A percentile compares a stretch with the other conserved stretches of the same genome.
phyloP scores from a whole-genome alignment of 1,284 basidiomycete species.

The Quambalaria eucalypti region DNA sequence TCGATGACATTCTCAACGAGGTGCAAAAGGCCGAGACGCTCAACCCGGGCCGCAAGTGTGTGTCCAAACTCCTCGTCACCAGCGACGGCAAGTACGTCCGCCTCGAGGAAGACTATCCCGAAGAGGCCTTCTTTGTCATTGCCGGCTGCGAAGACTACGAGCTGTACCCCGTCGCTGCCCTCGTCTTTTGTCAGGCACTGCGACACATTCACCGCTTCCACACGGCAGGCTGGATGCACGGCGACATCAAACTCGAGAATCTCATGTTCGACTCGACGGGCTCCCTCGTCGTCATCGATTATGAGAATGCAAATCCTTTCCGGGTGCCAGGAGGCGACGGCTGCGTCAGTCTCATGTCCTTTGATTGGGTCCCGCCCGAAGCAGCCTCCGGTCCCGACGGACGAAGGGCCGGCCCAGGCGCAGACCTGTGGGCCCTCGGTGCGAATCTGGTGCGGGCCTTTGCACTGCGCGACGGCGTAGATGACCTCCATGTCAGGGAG shows the following conservation, averaged over 20 bases:
- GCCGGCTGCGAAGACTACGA: constrained; percentile 41
- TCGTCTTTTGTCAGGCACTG: constrained; percentile 36
- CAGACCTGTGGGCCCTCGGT: constrained; percentile 41
- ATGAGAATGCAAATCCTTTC: constrained; percentile 43
- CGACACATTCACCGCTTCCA: constrained; percentile 30
- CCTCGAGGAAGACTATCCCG: constrained; percentile 43
- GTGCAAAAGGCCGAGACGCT: constrained; percentile 44
- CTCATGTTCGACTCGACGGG: constrained; percentile 40
- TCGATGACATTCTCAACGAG: constrained; percentile 41
- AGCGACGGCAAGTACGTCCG: constrained; percentile 38
- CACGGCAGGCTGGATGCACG: constrained; percentile 41
- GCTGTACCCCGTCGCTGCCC: constrained; percentile 30
- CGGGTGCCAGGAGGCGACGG: constrained; percentile 36
- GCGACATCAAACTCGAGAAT: constrained; percentile 44
- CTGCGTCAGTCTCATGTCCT: constrained; percentile 33
- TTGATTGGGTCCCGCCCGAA: constrained; percentile 44
- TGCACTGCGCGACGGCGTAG: constrained; percentile 39
- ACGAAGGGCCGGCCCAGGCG: constrained; percentile 34
- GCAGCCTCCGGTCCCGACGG: constrained; percentile 29
- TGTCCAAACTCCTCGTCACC: constrained; percentile 30
- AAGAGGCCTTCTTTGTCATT: constrained; percentile 44
- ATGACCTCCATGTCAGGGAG: constrained; percentile 30
- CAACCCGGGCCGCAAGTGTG: constrained; percentile 17
- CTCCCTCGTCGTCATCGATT: constrained; percentile 37
- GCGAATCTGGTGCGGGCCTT: constrained; percentile 40